These are phyloP conservation scores for Rhizopogon vesiculosus DNA, from an alignment of 768 basidiomycete species.

Conservation along the genomic window DNA sequence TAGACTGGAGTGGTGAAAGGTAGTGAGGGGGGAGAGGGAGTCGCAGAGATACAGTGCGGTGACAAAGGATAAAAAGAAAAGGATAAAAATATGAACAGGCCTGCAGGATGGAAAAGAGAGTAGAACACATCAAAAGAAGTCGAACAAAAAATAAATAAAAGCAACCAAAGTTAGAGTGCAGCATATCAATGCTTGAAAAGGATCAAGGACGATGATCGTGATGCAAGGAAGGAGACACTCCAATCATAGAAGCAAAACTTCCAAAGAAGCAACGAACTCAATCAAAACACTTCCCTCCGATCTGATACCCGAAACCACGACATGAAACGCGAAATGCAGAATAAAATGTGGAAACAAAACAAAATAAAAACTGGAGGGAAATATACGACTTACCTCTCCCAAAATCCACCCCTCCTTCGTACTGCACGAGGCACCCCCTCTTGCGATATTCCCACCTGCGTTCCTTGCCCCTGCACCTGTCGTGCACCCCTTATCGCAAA, in stretches of 20 bases:
- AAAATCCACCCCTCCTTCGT: neutral
- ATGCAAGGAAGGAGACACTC: neutral
- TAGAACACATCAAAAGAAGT: neutral
- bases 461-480: constrained; percentile 4
- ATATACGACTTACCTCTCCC: neutral
- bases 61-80: constrained; percentile 6
- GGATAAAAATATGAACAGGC: constrained; percentile 4
- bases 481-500: constrained; percentile 44
- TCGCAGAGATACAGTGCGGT: neutral
- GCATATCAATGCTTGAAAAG: neutral
- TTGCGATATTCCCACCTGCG: too few species aligned
- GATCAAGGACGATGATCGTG: neutral
- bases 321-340: too few species aligned
- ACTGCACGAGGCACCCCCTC: neutral
- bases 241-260: neutral
- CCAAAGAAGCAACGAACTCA: neutral
- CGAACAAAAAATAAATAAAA: neutral
- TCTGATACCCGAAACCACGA: too few species aligned
- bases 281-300: too few species aligned
- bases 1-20: neutral
- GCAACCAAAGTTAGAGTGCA: neutral
- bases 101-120: neutral
- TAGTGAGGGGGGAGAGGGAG: neutral
- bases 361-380: too few species aligned
- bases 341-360: too few species aligned